Evolutionary conservation across 108 stramenopile genomes (phyloP).

Genomic region (Cyclotella baltica): DNA sequence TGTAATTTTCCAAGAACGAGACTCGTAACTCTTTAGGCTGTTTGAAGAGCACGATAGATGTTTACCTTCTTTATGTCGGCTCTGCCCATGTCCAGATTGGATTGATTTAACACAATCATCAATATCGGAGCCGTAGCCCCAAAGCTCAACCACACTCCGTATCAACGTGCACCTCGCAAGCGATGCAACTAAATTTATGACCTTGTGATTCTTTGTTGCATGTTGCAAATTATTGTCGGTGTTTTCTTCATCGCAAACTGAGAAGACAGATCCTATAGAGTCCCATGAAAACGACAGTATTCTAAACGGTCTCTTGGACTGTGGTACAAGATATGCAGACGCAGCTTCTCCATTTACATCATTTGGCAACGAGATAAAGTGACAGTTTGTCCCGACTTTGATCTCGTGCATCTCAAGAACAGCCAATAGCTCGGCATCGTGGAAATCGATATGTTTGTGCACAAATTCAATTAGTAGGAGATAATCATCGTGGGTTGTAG

Average conservation of each 20-base stretch:
- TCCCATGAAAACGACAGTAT: conserved; percentile 55
- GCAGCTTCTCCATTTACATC: conserved; percentile 7
- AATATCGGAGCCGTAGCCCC: conserved; percentile 64
- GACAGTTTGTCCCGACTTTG: conserved; percentile 55
- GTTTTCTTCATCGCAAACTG: conserved; percentile 26
- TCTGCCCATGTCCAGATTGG: conserved; percentile 5
- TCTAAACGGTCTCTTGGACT: conserved; percentile 41
- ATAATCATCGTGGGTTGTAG: conserved; percentile 47
- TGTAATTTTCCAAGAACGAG: conserved; percentile 75
- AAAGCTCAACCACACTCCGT: conserved; percentile 78
- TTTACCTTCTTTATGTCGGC: conserved; percentile 33
- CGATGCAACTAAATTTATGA: conserved; percentile 53
- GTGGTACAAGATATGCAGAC: conserved; percentile 24
- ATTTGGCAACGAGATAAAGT: conserved; percentile 41
- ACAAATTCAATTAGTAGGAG: conserved; percentile 81
- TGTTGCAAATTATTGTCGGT: neutral
- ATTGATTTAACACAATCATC: conserved; percentile 59
- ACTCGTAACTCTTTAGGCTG: conserved; percentile 15
- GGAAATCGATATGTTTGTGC: conserved; percentile 80
- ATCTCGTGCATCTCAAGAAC: conserved; percentile 76
- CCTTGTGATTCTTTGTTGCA: conserved; percentile 10
- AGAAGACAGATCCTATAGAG: conserved; percentile 43
- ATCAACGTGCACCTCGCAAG: conserved; percentile 75
- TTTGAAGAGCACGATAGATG: conserved; percentile 25
- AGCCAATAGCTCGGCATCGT: conserved; percentile 75